A percentile compares a stretch with the other conserved stretches of the same genome.
Conservation (phyloP, 148 eudicot species). For the Diospyros kaki region DNA sequence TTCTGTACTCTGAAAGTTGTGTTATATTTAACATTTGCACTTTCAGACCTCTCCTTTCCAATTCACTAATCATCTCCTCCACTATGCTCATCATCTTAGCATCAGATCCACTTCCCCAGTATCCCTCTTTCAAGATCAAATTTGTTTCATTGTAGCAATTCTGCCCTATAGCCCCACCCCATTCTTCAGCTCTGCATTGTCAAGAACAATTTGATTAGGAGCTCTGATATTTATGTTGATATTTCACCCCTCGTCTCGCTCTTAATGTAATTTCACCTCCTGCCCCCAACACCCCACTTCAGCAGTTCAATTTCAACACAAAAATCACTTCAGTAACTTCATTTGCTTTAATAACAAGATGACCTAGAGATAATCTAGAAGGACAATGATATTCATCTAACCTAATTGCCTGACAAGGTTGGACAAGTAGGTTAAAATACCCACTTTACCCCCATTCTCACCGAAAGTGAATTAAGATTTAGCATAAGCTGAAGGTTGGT, state of each 20-base stretch:
- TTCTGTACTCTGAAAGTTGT: constrained; percentile 11
- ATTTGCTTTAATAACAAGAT: no score
- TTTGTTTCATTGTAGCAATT: constrained; percentile 12
- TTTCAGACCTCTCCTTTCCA: constrained; percentile 9
- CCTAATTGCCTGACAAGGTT: no score
- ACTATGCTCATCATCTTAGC: constrained; percentile 5
- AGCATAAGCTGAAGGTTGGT: not conserved
- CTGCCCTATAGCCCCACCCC: not conserved
- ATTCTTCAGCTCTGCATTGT: constrained; percentile 10
- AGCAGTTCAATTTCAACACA: no score
- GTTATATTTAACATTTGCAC: constrained; percentile 15
- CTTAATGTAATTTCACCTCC: not conserved
- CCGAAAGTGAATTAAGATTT: not conserved
- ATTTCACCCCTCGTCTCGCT: no score
- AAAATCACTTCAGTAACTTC: no score
- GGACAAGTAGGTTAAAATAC: no score
- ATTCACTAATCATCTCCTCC: not conserved
- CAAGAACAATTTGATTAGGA: not conserved
- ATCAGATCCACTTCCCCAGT: constrained; percentile 8
- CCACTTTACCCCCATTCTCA: no score
- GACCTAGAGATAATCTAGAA: no score
- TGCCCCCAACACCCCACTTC: no score
- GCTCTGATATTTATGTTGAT: not conserved
- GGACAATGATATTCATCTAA: no score
- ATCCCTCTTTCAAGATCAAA: not conserved